phyloP scores from a whole-genome alignment of 768 basidiomycete species.

The Kwoniella dejecticola region DNA sequence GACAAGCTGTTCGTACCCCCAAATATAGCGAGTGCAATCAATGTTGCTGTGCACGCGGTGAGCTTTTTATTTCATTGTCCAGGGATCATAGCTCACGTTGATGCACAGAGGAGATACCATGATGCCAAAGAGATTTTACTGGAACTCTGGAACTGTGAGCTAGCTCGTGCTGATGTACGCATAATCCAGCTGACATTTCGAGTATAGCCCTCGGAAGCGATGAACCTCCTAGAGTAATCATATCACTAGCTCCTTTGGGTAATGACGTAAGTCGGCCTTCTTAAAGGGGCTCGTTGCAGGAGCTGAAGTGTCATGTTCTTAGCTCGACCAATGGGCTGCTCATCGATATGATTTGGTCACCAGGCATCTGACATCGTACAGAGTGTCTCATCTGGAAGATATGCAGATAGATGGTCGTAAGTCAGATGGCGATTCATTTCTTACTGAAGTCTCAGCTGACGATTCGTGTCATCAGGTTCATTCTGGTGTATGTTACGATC shows the following conservation, averaged over 20 bases:
- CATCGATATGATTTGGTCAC: constrained; percentile 54
- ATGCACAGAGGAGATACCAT: constrained; percentile 23
- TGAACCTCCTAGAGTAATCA: constrained; percentile 52
- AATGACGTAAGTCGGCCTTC: constrained; percentile 39
- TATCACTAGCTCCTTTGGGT: constrained; percentile 50
- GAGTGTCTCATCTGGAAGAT: constrained; percentile 41
- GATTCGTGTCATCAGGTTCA: constrained; percentile 26
- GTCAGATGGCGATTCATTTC: constrained; percentile 6
- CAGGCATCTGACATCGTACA: constrained; percentile 44
- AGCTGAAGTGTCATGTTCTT: constrained; percentile 12
- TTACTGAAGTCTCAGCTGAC: not conserved
- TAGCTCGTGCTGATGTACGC: not conserved
- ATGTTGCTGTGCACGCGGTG: constrained; percentile 53
- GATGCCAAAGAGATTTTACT: constrained; percentile 51
- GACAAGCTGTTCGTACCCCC: constrained; percentile 56
- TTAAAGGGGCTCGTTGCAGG: not conserved
- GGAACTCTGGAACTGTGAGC: constrained; percentile 53
- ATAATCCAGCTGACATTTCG: not conserved
- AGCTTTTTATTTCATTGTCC: no score
- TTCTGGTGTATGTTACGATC: constrained; percentile 50
- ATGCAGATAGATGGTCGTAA: constrained; percentile 48
- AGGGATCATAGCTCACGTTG: no score
- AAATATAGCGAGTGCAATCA: constrained; percentile 50
- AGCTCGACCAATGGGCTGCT: constrained; percentile 52
- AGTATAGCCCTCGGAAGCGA: constrained; percentile 38